Percentiles rank a stretch among this genome's conserved stretches.
Conservation (phyloP, 306 rosid genomes). For the Castanopsis chinensis region DNA sequence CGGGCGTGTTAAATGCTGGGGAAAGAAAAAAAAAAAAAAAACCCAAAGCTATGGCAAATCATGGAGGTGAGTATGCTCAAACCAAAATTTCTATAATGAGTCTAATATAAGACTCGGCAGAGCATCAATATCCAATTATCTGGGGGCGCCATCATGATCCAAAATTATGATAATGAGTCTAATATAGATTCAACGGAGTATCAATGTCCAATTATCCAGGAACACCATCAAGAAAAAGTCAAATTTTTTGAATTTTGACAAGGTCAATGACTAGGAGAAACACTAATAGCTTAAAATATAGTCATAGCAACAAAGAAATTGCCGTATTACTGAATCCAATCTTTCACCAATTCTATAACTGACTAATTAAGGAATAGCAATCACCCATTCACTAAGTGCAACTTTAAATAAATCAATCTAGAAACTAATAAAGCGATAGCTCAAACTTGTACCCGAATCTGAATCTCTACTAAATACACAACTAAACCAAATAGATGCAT, state of each 20-base stretch:
- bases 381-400: not conserved
- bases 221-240: not conserved
- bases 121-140: no score
- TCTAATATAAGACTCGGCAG: no score
- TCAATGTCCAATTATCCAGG: not conserved
- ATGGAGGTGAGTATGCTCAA: not conserved
- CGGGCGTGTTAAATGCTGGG: no score
- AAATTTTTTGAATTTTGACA: not conserved
- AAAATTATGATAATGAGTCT: not conserved
- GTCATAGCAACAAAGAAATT: not conserved
- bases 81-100: no score
- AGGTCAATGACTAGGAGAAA: not conserved
- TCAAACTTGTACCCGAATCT: not conserved
- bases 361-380: not conserved
- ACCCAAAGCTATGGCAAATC: not conserved
- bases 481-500: not conserved
- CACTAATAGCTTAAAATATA: not conserved
- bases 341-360: not conserved
- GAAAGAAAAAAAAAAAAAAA: no score
- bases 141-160: not conserved
- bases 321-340: not conserved
- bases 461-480: not conserved
- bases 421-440: not conserved
- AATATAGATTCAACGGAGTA: not conserved
- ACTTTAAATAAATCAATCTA: not conserved